These are phyloP conservation scores for Viola odorata DNA, from an alignment of 345 rosid species.

Conservation along the genomic window DNA sequence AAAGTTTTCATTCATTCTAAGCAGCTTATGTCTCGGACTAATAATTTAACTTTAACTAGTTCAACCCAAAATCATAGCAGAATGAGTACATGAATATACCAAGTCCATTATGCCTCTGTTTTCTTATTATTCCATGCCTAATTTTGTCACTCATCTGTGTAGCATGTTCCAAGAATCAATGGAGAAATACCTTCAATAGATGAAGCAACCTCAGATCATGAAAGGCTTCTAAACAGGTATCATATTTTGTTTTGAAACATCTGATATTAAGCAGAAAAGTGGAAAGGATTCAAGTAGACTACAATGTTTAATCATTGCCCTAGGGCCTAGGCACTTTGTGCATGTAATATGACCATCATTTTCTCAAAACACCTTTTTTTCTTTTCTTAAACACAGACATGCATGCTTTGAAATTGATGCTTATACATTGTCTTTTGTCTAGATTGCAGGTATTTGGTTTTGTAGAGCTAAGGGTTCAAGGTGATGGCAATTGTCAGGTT, in stretches of 20 bases:
- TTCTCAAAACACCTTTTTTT: not conserved
- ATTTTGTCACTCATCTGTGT: slow-evolving; percentile 11
- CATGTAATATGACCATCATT: not conserved
- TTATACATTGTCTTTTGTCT: slow-evolving; percentile 1
- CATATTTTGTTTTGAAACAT: not conserved
- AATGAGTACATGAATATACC: not conserved
- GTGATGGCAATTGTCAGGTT: slow-evolving; percentile 87
- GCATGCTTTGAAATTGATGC: not conserved
- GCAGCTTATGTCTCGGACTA: too few relatives aligned
- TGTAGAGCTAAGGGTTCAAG: slow-evolving; percentile 59
- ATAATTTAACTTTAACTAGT: too few relatives aligned
- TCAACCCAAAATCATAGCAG: too few relatives aligned
- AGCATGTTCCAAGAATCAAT: slow-evolving; percentile 91
- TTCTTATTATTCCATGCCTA: slow-evolving; percentile 5
- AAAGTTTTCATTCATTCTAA: too few relatives aligned
- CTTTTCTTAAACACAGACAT: not conserved
- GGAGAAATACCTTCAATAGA: slow-evolving; percentile 92
- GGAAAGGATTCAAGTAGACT: too few relatives aligned
- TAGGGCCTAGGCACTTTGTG: not conserved
- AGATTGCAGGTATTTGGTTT: slow-evolving; percentile 55
- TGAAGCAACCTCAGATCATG: slow-evolving; percentile 94
- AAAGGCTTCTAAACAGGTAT: slow-evolving; percentile 75
- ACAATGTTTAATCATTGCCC: too few relatives aligned
- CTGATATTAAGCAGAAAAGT: too few relatives aligned
- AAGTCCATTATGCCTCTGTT: not conserved